Conservation (phyloP, 2,329 filamentous ascomycete genomes). For the Xylariaceae sp. region DNA sequence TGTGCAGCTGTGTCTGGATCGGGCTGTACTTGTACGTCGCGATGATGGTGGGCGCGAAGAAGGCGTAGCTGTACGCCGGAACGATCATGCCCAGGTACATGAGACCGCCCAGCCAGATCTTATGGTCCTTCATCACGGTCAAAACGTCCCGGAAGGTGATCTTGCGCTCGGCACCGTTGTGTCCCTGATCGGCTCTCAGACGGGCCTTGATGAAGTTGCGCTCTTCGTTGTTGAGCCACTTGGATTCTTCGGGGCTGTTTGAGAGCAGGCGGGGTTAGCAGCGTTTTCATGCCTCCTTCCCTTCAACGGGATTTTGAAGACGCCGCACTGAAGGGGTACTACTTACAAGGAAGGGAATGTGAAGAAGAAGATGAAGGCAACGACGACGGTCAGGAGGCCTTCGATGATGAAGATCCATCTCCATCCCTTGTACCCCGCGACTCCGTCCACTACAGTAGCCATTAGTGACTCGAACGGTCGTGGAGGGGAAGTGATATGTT, state of each 20-base stretch:
- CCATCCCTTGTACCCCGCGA: conserved; percentile 67
- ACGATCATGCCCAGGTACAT: conserved; percentile 81
- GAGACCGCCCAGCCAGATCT: conserved; percentile 66
- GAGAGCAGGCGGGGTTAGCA: not conserved
- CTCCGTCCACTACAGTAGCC: conserved; percentile 53
- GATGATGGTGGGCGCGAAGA: conserved; percentile 70
- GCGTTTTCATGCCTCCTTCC: too few relatives aligned
- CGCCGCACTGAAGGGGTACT: too few relatives aligned
- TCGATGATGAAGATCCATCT: conserved; percentile 81
- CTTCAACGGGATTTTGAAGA: too few relatives aligned
- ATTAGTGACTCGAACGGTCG: not conserved
- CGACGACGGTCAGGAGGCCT: conserved; percentile 43
- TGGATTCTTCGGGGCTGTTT: conserved; percentile 57
- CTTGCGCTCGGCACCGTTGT: conserved; percentile 56
- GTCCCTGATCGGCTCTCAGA: conserved; percentile 63
- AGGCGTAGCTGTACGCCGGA: conserved; percentile 71
- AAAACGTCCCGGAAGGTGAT: conserved; percentile 55
- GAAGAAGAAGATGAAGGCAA: conserved; percentile 57
- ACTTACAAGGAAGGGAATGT: conserved; percentile 61
- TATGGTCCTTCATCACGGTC: conserved; percentile 65
- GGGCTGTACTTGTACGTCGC: conserved; percentile 56
- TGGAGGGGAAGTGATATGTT: not conserved
- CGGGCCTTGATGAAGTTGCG: conserved; percentile 60
- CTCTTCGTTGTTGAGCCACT: conserved; percentile 68
- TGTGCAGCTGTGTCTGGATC: conserved; percentile 53